Conservation (phyloP, 2,329 filamentous ascomycete species). For the Cordyceps cicadae region DNA sequence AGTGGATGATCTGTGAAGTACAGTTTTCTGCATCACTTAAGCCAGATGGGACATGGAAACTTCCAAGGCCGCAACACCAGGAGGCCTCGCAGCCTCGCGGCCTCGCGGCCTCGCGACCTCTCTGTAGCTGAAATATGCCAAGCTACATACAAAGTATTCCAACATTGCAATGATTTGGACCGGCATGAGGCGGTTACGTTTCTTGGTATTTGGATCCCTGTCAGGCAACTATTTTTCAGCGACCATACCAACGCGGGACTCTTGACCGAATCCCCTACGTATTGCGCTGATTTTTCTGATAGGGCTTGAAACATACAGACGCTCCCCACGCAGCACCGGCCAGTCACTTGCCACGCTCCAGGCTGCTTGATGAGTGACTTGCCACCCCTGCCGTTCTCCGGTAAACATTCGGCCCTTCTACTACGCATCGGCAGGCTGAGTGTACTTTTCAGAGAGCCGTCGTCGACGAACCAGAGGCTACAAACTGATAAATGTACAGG, state of each 20-base stretch:
- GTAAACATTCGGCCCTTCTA: no score
- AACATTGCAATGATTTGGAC: neutral
- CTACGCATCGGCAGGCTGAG: neutral
- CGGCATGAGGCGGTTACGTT: neutral
- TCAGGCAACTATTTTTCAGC: neutral
- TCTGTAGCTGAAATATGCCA: neutral
- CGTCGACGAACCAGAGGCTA: neutral
- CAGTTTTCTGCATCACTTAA: neutral
- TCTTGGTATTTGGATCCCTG: neutral
- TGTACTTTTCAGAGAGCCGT: neutral
- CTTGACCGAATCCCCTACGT: neutral
- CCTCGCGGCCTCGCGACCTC: no score
- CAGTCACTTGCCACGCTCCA: neutral
- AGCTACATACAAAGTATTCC: neutral
- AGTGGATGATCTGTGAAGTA: no score
- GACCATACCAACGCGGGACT: neutral
- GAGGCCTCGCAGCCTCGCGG: no score
- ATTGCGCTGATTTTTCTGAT: neutral
- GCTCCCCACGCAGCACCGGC: neutral
- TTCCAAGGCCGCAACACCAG: neutral
- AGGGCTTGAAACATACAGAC: neutral
- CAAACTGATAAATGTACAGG: no score
- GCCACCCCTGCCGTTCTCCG: neutral
- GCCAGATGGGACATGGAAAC: neutral
- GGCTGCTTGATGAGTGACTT: neutral